phyloP scores from a whole-genome alignment of 2,329 filamentous ascomycete species.

The Exophiala sideris region DNA sequence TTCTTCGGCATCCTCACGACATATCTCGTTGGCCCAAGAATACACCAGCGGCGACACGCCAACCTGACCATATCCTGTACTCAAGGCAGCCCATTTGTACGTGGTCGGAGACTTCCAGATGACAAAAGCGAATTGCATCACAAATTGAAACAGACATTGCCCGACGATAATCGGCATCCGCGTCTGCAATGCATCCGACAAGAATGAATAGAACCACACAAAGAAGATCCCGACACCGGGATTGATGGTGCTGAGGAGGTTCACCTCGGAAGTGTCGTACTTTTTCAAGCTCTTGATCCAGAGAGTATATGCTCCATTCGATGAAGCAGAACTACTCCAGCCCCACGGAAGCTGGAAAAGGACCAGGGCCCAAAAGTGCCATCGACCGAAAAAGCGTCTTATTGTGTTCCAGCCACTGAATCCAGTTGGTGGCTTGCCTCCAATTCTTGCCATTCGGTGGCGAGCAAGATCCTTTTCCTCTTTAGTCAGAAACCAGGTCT shows the following conservation, averaged over 20 bases:
- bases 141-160: slow-evolving; percentile 39
- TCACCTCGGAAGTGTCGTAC: slow-evolving; percentile 41
- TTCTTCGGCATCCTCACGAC: slow-evolving; percentile 5
- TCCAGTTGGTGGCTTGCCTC: slow-evolving; percentile 38
- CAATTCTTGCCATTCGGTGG: slow-evolving; percentile 34
- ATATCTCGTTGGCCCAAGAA: slow-evolving; percentile 9
- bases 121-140: slow-evolving; percentile 26
- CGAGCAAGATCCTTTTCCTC: slow-evolving; percentile 32
- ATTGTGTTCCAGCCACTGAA: slow-evolving; percentile 28
- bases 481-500: slow-evolving; percentile 41
- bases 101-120: slow-evolving; percentile 30
- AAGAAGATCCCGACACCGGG: slow-evolving; percentile 47
- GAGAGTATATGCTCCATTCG: slow-evolving; percentile 34
- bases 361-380: slow-evolving; percentile 44
- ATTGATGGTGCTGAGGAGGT: slow-evolving; percentile 44
- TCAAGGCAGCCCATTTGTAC: slow-evolving; percentile 11
- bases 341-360: slow-evolving; percentile 39
- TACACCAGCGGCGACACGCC: background rate
- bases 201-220: slow-evolving; percentile 53
- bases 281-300: slow-evolving; percentile 38
- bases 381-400: slow-evolving; percentile 39
- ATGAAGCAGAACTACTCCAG: slow-evolving; percentile 20
- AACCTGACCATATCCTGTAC: background rate
- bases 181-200: slow-evolving; percentile 50
- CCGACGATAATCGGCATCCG: slow-evolving; percentile 50